Evolutionary conservation across 805 yeast species (phyloP).

Genomic region (Hanseniaspora hatyaiensis): DNA sequence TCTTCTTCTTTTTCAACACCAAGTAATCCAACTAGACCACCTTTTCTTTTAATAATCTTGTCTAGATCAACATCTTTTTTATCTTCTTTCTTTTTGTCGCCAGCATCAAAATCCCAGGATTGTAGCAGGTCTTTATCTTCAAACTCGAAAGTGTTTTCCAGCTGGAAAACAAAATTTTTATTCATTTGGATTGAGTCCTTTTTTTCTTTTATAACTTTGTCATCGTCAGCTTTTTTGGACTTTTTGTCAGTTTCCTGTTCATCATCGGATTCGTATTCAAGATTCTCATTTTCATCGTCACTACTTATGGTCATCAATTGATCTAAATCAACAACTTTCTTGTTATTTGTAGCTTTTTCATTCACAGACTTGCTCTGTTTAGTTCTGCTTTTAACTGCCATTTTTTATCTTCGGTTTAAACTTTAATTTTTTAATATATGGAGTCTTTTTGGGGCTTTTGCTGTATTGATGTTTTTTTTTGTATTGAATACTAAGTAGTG

Average conservation of each 20-base stretch:
- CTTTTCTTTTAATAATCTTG: conserved; percentile 73
- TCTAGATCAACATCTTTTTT: conserved; percentile 70
- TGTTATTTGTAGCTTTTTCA: background rate
- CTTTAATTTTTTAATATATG: background rate
- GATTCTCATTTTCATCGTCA: conserved; percentile 53
- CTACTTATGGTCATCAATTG: conserved; percentile 62
- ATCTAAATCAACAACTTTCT: conserved; percentile 38
- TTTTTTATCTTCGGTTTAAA: background rate
- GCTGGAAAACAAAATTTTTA: conserved; percentile 60
- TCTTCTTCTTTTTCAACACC: conserved; percentile 37
- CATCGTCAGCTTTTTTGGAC: background rate
- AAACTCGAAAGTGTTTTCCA: conserved; percentile 45
- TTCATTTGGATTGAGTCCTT: conserved; percentile 39
- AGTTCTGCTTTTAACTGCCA: conserved; percentile 5
- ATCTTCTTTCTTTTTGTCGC: conserved; percentile 21
- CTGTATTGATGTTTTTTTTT: background rate
- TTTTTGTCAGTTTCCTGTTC: conserved; percentile 20
- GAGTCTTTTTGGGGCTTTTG: background rate
- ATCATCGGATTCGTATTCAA: conserved; percentile 41
- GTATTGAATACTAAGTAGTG: no score
- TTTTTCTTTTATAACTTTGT: conserved; percentile 24
- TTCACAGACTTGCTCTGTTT: background rate
- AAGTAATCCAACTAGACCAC: conserved; percentile 53
- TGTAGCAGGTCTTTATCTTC: conserved; percentile 35
- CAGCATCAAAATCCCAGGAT: conserved; percentile 76